These are phyloP conservation scores for Fraxinus paxiana DNA, from an alignment of 305 asterid genomes.

Conservation along the genomic window DNA sequence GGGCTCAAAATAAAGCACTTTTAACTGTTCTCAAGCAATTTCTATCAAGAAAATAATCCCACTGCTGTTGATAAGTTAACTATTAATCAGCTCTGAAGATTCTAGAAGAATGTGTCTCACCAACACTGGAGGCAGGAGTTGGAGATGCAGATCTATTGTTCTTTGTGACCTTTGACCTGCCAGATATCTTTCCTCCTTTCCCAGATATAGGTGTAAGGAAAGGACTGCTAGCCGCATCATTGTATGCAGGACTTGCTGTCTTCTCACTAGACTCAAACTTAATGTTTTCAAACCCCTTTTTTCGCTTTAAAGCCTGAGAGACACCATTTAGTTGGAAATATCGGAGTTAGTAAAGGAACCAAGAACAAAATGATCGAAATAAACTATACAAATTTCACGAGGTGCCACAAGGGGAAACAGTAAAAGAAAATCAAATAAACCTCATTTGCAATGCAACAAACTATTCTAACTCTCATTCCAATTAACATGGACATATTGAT, in stretches of 20 bases:
- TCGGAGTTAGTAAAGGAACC: constrained; percentile 20
- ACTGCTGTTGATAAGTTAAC: neutral
- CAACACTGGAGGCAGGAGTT: constrained; percentile 56
- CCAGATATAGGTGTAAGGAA: constrained; percentile 63
- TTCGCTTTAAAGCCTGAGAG: constrained; percentile 67
- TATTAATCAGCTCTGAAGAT: neutral
- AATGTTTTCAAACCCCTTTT: constrained; percentile 42
- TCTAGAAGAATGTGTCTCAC: constrained; percentile 37
- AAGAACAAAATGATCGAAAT: neutral
- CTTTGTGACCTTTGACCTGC: constrained; percentile 61
- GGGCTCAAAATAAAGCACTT: neutral
- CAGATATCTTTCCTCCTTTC: constrained; percentile 57
- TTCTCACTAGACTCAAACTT: constrained; percentile 47
- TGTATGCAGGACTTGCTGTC: constrained; percentile 50
- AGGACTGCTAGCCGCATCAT: constrained; percentile 46
- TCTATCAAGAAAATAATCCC: constrained; percentile 16
- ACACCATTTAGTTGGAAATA: constrained; percentile 20
- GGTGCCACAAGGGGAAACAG: neutral
- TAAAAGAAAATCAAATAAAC: neutral
- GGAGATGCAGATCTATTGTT: constrained; percentile 53
- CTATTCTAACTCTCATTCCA: neutral
- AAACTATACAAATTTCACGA: neutral
- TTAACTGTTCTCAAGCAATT: neutral
- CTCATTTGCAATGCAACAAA: neutral
- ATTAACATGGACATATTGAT: neutral